Base-by-base conservation (phyloP, 345 rosid species). In the Gossypium sturtianum region DNA sequence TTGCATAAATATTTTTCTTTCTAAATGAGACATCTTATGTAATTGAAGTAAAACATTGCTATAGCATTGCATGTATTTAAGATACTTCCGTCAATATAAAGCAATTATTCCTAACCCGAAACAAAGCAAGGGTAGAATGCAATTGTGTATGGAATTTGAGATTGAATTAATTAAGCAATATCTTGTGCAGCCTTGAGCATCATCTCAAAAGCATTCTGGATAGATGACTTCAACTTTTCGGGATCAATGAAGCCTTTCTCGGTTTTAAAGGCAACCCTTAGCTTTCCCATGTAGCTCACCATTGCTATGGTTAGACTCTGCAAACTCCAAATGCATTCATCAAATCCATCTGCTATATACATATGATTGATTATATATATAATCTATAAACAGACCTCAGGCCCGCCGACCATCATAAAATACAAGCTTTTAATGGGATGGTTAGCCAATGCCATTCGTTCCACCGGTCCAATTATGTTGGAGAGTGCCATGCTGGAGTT, bases 401-500 rank as follows among this genome's bases (percentile, higher is more conserved):
- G 89, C 1, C 51, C 77, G 9, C 89, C 89, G 1, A 59, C 78
- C 2, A 80, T 80, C 83, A 79, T 71, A 52, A 79, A 86, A 71
- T 84, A 88, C 10, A 86, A 51, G 69, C 89, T 86, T 53, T 79
- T 80, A 12, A 88, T 7, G 1, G 89, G 91, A 77, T 81, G 91
- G 72, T 73, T 64, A 69, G 80, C 80, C 60, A 86, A 79, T 43
- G 87, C 77, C 88, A 84, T 81, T 47, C 22, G 34, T 49, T 86
- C 88, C 34, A 76, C 27, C 0, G 91, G 89, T 10, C 91, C 91
- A 12, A 83, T 78, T 29, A 88, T 6, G 51, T 86, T 88, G 69
- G 91, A 71, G 27, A 88, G 69, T 13, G 78, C 45, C 86, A 86
- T 81, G 88, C 89, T 88, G 23, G 84, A 70, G 45, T 83, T 88